phyloP scores from a whole-genome alignment of 2,329 filamentous ascomycete genomes.

The Rhynchosporium secalis region DNA sequence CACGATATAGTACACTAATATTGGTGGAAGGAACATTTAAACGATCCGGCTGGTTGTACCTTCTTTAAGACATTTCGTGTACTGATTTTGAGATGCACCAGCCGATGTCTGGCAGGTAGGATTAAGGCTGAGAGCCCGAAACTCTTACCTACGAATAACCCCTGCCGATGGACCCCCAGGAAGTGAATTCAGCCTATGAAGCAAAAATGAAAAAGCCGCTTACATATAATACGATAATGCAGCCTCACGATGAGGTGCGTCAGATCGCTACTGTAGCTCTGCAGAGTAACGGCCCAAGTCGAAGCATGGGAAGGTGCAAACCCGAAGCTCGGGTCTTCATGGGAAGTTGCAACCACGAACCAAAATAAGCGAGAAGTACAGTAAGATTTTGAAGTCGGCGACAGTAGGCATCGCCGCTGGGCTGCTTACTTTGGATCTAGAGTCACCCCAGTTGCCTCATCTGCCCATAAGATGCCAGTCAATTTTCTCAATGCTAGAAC shows the following conservation, averaged over 20 bases:
- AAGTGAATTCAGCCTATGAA: slow-evolving; percentile 13
- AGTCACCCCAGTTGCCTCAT: no score
- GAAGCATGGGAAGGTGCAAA: neutral
- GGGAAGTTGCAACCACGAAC: neutral
- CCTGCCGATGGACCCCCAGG: slow-evolving; percentile 8
- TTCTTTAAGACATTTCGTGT: slow-evolving; percentile 2
- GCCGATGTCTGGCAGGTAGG: neutral
- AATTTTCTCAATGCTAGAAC: neutral
- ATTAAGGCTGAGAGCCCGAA: slow-evolving; percentile 17
- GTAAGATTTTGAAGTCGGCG: neutral
- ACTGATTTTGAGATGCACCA: neutral
- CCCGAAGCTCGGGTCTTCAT: neutral
- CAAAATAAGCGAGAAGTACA: slow-evolving; percentile 1
- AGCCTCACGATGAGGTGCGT: neutral
- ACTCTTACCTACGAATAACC: neutral
- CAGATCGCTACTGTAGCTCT: neutral
- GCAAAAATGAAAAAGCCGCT: slow-evolving; percentile 18
- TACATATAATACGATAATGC: slow-evolving; percentile 13
- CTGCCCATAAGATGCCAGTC: no score
- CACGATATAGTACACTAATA: neutral
- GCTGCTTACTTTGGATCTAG: neutral
- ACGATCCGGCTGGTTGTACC: neutral
- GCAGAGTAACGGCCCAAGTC: no score
- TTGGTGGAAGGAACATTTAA: slow-evolving; percentile 5
- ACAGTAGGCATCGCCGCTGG: neutral